Conservation (phyloP, 2,329 filamentous ascomycete genomes). For the Phaeophleospora eucalypticola region DNA sequence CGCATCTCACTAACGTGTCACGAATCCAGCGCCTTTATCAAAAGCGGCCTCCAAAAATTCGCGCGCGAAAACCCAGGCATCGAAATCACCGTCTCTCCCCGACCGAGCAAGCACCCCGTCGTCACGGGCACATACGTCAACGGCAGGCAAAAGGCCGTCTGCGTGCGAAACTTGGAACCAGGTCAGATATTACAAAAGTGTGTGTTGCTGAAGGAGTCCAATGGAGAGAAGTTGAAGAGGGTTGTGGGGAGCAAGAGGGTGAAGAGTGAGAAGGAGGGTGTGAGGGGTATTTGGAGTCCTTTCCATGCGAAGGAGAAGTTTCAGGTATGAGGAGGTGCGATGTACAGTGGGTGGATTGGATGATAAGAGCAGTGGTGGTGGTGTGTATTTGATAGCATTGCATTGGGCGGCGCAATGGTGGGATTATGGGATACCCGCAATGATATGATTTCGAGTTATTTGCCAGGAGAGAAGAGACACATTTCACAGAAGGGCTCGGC, state of each 20-base stretch:
- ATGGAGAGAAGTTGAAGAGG: slow-evolving; percentile 66
- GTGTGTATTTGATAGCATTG: too few species aligned
- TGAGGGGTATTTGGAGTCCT: slow-evolving; percentile 62
- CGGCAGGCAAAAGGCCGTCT: slow-evolving; percentile 77
- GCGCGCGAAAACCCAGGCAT: slow-evolving; percentile 77
- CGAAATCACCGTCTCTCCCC: slow-evolving; percentile 86
- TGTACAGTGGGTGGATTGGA: neutral
- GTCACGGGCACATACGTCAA: slow-evolving; percentile 92
- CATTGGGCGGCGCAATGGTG: slow-evolving; percentile 9
- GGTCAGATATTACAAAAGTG: slow-evolving; percentile 78
- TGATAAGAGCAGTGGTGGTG: too few species aligned
- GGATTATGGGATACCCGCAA: slow-evolving; percentile 5
- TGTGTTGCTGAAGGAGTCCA: slow-evolving; percentile 67
- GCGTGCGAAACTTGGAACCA: slow-evolving; percentile 79
- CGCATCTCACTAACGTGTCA: slow-evolving; percentile 4
- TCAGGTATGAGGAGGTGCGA: slow-evolving; percentile 41
- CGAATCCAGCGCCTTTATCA: slow-evolving; percentile 68
- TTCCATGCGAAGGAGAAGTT: slow-evolving; percentile 51
- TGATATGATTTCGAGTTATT: too few species aligned
- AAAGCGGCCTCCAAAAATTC: slow-evolving; percentile 70
- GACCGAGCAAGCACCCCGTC: slow-evolving; percentile 84
- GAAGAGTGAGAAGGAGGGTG: slow-evolving; percentile 59
- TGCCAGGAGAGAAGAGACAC: too few species aligned
- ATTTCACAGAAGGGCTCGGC: neutral
- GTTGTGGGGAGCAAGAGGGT: slow-evolving; percentile 52